Evolutionary conservation across 1,284 basidiomycete genomes (phyloP).

Genomic region (Ceratobasidium sp.): DNA sequence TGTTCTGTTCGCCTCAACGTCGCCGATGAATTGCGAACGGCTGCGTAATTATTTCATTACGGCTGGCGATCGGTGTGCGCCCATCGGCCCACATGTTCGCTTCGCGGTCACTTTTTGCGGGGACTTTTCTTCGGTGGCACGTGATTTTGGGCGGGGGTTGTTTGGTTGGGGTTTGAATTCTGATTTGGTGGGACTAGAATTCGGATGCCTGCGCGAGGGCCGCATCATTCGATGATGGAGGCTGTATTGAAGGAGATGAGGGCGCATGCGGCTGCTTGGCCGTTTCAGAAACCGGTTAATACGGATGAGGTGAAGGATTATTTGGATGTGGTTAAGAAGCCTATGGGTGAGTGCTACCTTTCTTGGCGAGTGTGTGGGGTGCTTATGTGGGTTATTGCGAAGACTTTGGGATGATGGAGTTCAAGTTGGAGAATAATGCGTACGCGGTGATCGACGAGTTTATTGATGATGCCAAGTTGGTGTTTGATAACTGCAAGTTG

Average conservation of each 20-base stretch:
- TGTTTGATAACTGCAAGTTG: conserved; percentile 91
- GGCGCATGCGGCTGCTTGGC: conserved; percentile 87
- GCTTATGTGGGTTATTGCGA: conserved; percentile 32
- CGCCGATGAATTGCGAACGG: too few relatives aligned
- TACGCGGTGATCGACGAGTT: conserved; percentile 86
- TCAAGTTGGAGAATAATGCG: conserved; percentile 86
- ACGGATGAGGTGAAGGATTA: conserved; percentile 90
- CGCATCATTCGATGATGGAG: conserved; percentile 78
- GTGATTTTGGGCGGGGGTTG: conserved; percentile 14
- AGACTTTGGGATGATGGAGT: conserved; percentile 95
- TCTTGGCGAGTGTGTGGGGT: background rate
- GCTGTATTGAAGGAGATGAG: conserved; percentile 87
- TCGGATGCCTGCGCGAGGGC: conserved; percentile 67
- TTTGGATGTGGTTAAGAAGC: conserved; percentile 89
- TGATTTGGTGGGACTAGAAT: conserved; percentile 54
- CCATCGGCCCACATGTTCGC: too few relatives aligned
- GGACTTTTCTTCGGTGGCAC: background rate
- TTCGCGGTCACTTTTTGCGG: conserved; percentile 4
- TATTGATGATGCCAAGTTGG: conserved; percentile 82
- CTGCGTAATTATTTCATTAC: too few relatives aligned
- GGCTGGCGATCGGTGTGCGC: too few relatives aligned
- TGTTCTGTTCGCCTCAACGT: background rate
- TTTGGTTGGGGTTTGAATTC: background rate
- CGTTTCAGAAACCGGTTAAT: conserved; percentile 88
- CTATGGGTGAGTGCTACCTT: conserved; percentile 82